Base-by-base conservation (phyloP, 1,139 yeast genomes). In the Yamadazyma taylorii region DNA sequence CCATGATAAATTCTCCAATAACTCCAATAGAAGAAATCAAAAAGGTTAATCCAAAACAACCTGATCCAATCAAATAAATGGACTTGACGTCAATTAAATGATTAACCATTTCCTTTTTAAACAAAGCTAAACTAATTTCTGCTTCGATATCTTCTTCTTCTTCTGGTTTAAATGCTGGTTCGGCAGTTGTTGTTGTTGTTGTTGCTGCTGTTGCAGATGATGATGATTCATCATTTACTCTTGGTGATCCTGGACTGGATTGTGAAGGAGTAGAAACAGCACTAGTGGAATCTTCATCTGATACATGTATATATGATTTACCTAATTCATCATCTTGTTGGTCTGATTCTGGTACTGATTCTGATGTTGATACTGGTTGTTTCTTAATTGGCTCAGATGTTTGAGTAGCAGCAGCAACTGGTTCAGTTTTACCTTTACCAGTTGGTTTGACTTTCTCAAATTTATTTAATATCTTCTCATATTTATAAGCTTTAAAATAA, bases 221-320 rank as follows among this genome's bases (percentile, higher is more conserved):
- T n/a, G n/a, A n/a, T n/a, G 48, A 11, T 24, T 24, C n/a, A 19
- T 5, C 21, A 6, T 5, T 5, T 16, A 21, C 45, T 33, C 55
- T 56, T 2, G 70, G 73, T 14, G 73, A 66, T 19, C 45, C 55
- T 21, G 69, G 60, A 3, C 53, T 47, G 16, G 72, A 55, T 17
- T 59, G 40, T 15, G 34, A 47, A 7, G 69, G 69, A 11, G 68
- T 62, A 14, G 51, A 46, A 7, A 64, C 63, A 10, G 68, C 60
- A 12, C 63, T 53, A 23, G 65, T 56, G 16, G 57, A 52, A 22
- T 56, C 64, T 24, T 70, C 76, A 43, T 74, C 78, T 24, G 79
- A 75, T 22, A 75, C 73, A 34, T 71, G 75, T 41, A 71, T 68
- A 48, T 71, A 71, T 9, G 81, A 75, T 51, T 68, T 69, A 40